Evolutionary conservation across 345 rosid genomes (phyloP).

Genomic region (Clarkia xantiana): DNA sequence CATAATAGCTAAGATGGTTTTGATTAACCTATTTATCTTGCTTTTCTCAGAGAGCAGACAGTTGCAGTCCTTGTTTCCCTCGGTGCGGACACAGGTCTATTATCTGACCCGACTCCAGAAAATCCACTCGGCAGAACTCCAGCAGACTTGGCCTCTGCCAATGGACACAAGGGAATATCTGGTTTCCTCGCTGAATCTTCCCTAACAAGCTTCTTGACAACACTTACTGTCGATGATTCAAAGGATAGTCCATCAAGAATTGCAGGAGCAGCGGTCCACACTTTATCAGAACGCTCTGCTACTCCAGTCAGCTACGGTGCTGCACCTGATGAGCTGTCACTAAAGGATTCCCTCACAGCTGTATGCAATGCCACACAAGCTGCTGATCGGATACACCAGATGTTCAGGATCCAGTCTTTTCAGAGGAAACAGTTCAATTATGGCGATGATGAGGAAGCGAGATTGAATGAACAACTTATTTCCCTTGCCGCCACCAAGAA

Average conservation of each 20-base stretch:
- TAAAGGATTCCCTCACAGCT: conserved; percentile 77
- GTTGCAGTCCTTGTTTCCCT: conserved; percentile 60
- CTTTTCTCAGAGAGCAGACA: conserved; percentile 59
- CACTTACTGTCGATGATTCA: conserved; percentile 49
- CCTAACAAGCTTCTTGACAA: conserved; percentile 47
- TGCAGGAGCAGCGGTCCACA: conserved; percentile 36
- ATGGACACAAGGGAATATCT: conserved; percentile 90
- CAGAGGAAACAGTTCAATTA: conserved; percentile 50
- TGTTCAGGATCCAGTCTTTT: conserved; percentile 78
- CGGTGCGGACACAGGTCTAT: conserved; percentile 58
- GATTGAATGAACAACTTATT: conserved; percentile 35
- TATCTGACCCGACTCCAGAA: conserved; percentile 78
- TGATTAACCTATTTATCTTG: conserved; percentile 2
- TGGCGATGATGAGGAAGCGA: conserved; percentile 22
- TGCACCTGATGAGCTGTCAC: conserved; percentile 41
- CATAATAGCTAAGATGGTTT: too few relatives aligned
- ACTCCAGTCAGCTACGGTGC: conserved; percentile 43
- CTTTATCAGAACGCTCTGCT: conserved; percentile 49
- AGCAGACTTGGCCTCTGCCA: conserved; percentile 78
- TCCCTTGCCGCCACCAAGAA: conserved; percentile 37
- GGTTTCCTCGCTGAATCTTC: conserved; percentile 88
- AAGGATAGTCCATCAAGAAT: conserved; percentile 21
- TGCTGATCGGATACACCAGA: conserved; percentile 69
- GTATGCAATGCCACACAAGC: conserved; percentile 91
- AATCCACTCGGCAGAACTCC: conserved; percentile 65